A percentile compares a stretch with the other conserved stretches of the same genome.
Evolutionary conservation across 345 rosid species (phyloP).

Genomic region (Acer yangbiense): DNA sequence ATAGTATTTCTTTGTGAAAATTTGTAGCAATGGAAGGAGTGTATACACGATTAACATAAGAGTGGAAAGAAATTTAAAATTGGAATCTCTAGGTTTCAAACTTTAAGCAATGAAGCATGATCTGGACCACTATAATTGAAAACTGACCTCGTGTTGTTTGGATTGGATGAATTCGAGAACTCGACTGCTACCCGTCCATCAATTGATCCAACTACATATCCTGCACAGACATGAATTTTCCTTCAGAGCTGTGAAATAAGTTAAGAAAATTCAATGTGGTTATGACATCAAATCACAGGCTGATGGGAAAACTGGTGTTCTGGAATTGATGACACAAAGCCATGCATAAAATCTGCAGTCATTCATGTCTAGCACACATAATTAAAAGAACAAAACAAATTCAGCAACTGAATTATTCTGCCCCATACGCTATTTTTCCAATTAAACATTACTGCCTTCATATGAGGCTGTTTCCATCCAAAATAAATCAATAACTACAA

Average conservation of each 20-base stretch:
- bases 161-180: conserved; percentile 43
- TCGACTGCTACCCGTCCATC: conserved; percentile 83
- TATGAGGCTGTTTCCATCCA: not conserved
- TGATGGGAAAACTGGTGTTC: not conserved
- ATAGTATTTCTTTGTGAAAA: not conserved
- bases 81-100: not conserved
- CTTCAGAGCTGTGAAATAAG: not conserved
- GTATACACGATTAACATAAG: not conserved
- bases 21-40: not conserved
- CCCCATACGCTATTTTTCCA: not conserved
- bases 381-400: conserved; percentile 4
- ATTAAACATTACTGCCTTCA: not conserved
- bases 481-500: not conserved
- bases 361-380: not conserved
- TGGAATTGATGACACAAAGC: not conserved
- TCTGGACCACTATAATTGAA: not conserved
- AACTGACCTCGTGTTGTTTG: conserved; percentile 55
- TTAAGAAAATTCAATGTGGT: not conserved
- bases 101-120: conserved; percentile 1
- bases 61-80: not conserved
- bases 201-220: conserved; percentile 84
- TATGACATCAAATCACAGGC: conserved; percentile 5
- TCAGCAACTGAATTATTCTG: not conserved
- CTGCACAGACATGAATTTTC: conserved; percentile 40
- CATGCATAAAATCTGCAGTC: conserved; percentile 5